Evolutionary conservation across 768 basidiomycete genomes (phyloP).

Genomic region (Suillus alpinus): DNA sequence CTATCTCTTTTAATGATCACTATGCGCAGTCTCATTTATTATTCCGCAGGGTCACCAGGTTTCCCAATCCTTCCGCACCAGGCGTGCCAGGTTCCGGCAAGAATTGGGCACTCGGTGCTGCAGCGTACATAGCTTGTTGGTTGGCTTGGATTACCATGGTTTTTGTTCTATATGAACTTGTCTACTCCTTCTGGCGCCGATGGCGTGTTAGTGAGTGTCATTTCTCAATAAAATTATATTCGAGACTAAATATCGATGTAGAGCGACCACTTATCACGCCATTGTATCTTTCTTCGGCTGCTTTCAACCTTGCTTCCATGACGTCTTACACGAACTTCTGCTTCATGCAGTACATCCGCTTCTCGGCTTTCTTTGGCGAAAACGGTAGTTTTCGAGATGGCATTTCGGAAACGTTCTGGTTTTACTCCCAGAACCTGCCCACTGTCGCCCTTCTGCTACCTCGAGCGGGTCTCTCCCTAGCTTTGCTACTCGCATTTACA

Average conservation of each 20-base stretch:
- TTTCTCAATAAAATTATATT: conserved; percentile 18
- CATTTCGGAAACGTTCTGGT: conserved; percentile 82
- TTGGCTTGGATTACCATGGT: conserved; percentile 69
- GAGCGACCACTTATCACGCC: conserved; percentile 83
- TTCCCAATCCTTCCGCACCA: conserved; percentile 66
- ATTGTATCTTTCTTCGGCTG: conserved; percentile 79
- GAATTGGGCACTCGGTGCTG: conserved; percentile 80
- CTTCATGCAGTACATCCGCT: conserved; percentile 78
- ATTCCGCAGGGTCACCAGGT: conserved; percentile 60
- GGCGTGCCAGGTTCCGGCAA: conserved; percentile 69
- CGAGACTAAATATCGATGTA: conserved; percentile 28
- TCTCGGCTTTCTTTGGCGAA: conserved; percentile 60
- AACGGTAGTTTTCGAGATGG: conserved; percentile 49
- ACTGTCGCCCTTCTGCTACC: conserved; percentile 82
- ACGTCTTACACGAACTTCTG: conserved; percentile 81
- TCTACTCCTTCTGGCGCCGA: conserved; percentile 70
- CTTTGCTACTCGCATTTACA: conserved; percentile 67
- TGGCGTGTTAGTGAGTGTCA: conserved; percentile 75
- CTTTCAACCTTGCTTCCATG: conserved; percentile 71
- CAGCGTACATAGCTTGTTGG: conserved; percentile 85
- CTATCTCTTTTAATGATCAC: conserved; percentile 9
- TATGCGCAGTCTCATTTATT: background rate
- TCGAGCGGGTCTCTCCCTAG: conserved; percentile 72
- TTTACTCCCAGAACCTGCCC: conserved; percentile 82
- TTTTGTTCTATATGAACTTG: conserved; percentile 71